Conservation (phyloP, 1,139 yeast genomes). For the Lodderomyces oxycetoniae region DNA sequence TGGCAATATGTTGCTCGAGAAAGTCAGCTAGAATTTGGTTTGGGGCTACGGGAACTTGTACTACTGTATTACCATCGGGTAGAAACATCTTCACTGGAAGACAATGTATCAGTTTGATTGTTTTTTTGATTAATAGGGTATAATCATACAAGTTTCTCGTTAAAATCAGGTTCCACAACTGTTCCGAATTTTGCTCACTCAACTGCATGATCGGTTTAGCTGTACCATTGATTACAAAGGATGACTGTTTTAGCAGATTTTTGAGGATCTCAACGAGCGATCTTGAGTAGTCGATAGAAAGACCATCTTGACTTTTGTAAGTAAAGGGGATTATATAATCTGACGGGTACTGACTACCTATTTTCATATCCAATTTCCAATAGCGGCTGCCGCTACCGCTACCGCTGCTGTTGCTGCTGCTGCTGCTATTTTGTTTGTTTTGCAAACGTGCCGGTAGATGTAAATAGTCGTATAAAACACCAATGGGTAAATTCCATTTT, state of each 20-base stretch:
- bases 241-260: slow-evolving; percentile 76
- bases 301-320: slow-evolving; percentile 9
- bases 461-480: slow-evolving; percentile 58
- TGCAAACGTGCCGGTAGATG: slow-evolving; percentile 18
- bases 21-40: slow-evolving; percentile 36
- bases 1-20: slow-evolving; percentile 39
- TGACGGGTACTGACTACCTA: slow-evolving; percentile 38
- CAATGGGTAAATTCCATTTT: slow-evolving; percentile 78
- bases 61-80: slow-evolving; percentile 40
- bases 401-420: too few species aligned
- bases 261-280: slow-evolving; percentile 53
- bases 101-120: slow-evolving; percentile 33
- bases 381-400: slow-evolving; percentile 1
- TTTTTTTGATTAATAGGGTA: slow-evolving; percentile 19
- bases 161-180: slow-evolving; percentile 52
- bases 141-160: slow-evolving; percentile 27
- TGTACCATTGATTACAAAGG: slow-evolving; percentile 66
- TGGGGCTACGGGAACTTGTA: slow-evolving; percentile 47
- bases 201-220: slow-evolving; percentile 73
- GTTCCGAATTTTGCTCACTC: slow-evolving; percentile 54
- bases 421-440: neutral
- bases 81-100: slow-evolving; percentile 61
- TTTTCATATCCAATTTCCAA: slow-evolving; percentile 50
- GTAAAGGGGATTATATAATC: slow-evolving; percentile 49
- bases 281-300: slow-evolving; percentile 21